phyloP scores from a whole-genome alignment of 495 filamentous ascomycete species.

The Staphylotrichum tortipilum region DNA sequence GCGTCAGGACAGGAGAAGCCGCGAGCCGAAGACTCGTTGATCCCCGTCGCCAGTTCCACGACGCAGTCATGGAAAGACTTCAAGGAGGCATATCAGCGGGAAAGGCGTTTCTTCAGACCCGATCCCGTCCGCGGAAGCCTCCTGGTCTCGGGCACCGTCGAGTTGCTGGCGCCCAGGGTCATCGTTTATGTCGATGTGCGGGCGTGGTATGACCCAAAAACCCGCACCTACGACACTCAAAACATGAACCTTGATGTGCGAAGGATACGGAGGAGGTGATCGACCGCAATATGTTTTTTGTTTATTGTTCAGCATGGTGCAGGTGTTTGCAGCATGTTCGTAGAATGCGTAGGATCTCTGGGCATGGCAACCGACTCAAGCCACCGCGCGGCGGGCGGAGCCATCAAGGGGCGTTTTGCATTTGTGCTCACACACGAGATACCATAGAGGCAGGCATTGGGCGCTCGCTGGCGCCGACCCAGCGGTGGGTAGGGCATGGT shows the following conservation, averaged over 20 bases:
- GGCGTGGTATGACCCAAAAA: constrained; percentile 26
- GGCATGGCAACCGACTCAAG: not conserved
- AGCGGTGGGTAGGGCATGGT: not conserved
- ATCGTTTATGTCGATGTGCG: constrained; percentile 22
- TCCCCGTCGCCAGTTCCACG: not conserved
- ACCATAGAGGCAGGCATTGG: constrained; percentile 8
- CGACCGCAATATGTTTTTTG: not conserved
- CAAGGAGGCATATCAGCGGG: constrained; percentile 40
- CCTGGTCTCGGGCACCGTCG: constrained; percentile 56
- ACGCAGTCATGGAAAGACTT: constrained; percentile 45
- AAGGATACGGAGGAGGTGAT: too few relatives aligned
- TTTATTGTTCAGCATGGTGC: not conserved
- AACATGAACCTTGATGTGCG: constrained; percentile 7
- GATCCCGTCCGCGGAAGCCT: constrained; percentile 57
- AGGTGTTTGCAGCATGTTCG: not conserved
- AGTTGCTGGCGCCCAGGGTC: constrained; percentile 49
- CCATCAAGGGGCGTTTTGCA: too few relatives aligned
- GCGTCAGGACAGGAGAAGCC: not conserved
- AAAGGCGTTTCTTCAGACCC: constrained; percentile 30
- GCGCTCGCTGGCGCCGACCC: too few relatives aligned
- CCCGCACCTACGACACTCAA: constrained; percentile 8
- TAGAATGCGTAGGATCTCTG: too few relatives aligned
- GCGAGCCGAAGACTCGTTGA: not conserved
- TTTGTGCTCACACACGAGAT: not conserved
- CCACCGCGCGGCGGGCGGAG: too few relatives aligned